Evolutionary conservation across 2,329 filamentous ascomycete species (phyloP).

Genomic region (Paracoccidioides brasiliensis): DNA sequence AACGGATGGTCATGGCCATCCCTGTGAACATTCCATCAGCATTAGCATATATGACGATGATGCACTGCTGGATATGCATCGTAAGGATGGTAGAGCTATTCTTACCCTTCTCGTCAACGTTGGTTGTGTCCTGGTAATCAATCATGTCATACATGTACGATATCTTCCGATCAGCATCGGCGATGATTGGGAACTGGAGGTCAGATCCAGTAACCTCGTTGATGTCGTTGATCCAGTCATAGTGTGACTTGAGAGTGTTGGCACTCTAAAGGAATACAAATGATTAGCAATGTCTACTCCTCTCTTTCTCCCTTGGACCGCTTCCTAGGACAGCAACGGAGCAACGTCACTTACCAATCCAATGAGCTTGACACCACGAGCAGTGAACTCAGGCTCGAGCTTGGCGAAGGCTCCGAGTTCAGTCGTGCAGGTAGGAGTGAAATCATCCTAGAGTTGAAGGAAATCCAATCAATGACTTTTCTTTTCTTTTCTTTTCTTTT

Average conservation of each 20-base stretch:
- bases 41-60: not conserved
- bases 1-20: slow-evolving; percentile 86
- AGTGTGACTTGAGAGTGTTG: slow-evolving; percentile 74
- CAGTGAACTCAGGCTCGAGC: slow-evolving; percentile 74
- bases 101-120: slow-evolving; percentile 60
- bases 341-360: slow-evolving; percentile 44
- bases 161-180: slow-evolving; percentile 65
- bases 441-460: slow-evolving; percentile 43
- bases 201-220: slow-evolving; percentile 60
- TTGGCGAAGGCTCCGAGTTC: slow-evolving; percentile 89
- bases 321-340: not conserved
- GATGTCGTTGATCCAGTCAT: slow-evolving; percentile 83
- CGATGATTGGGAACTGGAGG: slow-evolving; percentile 67
- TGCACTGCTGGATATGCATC: not conserved
- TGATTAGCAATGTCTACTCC: not conserved
- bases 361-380: slow-evolving; percentile 81
- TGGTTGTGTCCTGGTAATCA: slow-evolving; percentile 68
- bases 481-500: not conserved
- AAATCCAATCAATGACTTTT: not conserved
- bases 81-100: not conserved
- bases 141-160: slow-evolving; percentile 71
- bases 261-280: slow-evolving; percentile 38
- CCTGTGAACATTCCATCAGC: slow-evolving; percentile 8
- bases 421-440: slow-evolving; percentile 90
- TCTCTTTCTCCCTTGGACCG: not conserved